Conservation (phyloP, 495 filamentous ascomycete genomes). For the Penicillium coffeae region DNA sequence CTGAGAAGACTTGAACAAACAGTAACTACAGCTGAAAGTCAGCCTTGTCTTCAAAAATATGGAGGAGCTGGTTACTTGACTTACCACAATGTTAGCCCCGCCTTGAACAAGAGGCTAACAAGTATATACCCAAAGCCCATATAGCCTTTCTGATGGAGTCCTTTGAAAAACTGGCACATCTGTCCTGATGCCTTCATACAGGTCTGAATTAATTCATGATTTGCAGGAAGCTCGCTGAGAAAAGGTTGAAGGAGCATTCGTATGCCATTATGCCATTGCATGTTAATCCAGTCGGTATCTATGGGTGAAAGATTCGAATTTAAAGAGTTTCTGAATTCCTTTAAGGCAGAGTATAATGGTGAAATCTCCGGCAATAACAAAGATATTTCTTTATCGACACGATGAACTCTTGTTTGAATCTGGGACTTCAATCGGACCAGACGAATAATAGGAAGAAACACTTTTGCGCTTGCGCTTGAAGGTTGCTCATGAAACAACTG, state of each 20-base stretch:
- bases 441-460: slow-evolving; percentile 29
- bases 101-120: slow-evolving; percentile 36
- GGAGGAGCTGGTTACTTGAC: neutral
- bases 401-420: slow-evolving; percentile 36
- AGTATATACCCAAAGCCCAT: slow-evolving; percentile 41
- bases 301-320: slow-evolving; percentile 17
- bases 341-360: slow-evolving; percentile 25
- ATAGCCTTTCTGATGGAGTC: slow-evolving; percentile 34
- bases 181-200: slow-evolving; percentile 34
- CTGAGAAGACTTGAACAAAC: slow-evolving; percentile 5
- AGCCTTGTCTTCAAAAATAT: neutral
- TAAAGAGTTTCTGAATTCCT: slow-evolving; percentile 28
- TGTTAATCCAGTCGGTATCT: slow-evolving; percentile 32
- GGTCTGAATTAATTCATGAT: slow-evolving; percentile 24
- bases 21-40: neutral
- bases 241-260: slow-evolving; percentile 38
- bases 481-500: neutral
- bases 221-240: slow-evolving; percentile 26
- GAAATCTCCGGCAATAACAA: slow-evolving; percentile 27
- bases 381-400: slow-evolving; percentile 30
- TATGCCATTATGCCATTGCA: slow-evolving; percentile 40
- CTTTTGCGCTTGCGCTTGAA: slow-evolving; percentile 3
- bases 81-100: slow-evolving; percentile 36
- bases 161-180: slow-evolving; percentile 41
- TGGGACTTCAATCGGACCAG: slow-evolving; percentile 35